phyloP scores from a whole-genome alignment of 2,329 filamentous ascomycete genomes.

The Diplodia mutila region DNA sequence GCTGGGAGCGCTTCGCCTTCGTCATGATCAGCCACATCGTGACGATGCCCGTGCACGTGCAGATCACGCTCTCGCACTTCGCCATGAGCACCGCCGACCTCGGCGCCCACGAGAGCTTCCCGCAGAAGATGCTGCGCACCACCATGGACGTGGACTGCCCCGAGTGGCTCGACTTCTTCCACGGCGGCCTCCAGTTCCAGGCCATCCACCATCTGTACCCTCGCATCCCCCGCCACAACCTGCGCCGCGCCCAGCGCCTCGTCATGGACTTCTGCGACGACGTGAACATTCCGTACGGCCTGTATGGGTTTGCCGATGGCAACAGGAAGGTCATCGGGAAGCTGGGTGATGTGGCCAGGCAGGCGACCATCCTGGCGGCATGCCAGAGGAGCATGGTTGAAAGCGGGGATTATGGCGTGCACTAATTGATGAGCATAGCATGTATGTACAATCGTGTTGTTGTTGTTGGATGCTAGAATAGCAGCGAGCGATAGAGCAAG shows the following conservation, averaged over 20 bases:
- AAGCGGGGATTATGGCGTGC: constrained; percentile 30
- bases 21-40: constrained; percentile 67
- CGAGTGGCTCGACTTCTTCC: constrained; percentile 71
- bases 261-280: constrained; percentile 68
- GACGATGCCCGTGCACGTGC: constrained; percentile 70
- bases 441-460: not conserved
- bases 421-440: not conserved
- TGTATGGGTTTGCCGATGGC: constrained; percentile 65
- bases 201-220: constrained; percentile 73
- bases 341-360: constrained; percentile 63
- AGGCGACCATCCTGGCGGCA: constrained; percentile 63
- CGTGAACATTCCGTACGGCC: constrained; percentile 64
- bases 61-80: constrained; percentile 74
- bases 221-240: constrained; percentile 69
- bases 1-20: constrained; percentile 62
- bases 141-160: constrained; percentile 77
- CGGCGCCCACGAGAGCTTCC: constrained; percentile 67
- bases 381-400: constrained; percentile 53
- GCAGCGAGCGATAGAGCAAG: not conserved
- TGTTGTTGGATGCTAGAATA: not conserved
- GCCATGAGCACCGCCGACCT: constrained; percentile 71
- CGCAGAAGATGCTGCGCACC: constrained; percentile 70
- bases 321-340: constrained; percentile 61
- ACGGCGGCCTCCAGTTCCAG: constrained; percentile 75
- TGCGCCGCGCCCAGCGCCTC: constrained; percentile 62